Conservation (phyloP, 106 monocot genomes). For the Agapanthus africanus region DNA sequence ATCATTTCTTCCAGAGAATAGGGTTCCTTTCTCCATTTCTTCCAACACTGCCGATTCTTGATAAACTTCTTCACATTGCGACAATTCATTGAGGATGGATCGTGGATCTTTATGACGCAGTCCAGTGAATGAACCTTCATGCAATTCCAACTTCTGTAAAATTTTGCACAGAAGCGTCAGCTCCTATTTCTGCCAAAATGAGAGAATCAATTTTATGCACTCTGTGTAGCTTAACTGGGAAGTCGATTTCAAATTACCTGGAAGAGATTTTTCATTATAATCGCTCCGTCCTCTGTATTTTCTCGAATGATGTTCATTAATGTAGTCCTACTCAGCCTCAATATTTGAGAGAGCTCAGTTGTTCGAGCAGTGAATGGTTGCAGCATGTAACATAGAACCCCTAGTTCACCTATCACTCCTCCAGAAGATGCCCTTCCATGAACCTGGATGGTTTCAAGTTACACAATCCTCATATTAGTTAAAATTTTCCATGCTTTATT, state of each 20-base stretch:
- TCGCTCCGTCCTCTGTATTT: constrained; percentile 33
- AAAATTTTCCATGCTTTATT: not conserved
- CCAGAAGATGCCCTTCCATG: constrained; percentile 28
- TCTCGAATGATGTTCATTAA: constrained; percentile 39
- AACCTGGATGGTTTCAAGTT: constrained; percentile 21
- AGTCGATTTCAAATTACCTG: constrained; percentile 30
- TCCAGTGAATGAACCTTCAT: constrained; percentile 7
- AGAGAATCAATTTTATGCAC: constrained; percentile 4
- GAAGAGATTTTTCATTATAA: constrained; percentile 51
- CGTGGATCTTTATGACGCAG: constrained; percentile 4
- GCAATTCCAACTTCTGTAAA: constrained; percentile 30
- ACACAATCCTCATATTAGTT: not conserved
- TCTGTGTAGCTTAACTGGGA: not conserved
- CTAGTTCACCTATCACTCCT: constrained; percentile 63
- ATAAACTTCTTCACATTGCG: constrained; percentile 5
- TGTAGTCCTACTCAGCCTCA: constrained; percentile 36
- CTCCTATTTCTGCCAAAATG: constrained; percentile 18
- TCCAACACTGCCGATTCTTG: not conserved
- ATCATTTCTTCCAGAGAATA: not conserved
- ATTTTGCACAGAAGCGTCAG: constrained; percentile 20
- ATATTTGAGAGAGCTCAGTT: constrained; percentile 49
- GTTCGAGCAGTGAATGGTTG: constrained; percentile 61
- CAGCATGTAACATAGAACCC: constrained; percentile 40
- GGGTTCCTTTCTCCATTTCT: constrained; percentile 12
- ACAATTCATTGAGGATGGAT: constrained; percentile 2